Percentiles rank a stretch among this genome's conserved stretches.
Conservation (phyloP, 2,329 filamentous ascomycete genomes). For the Nothopassalora personata region DNA sequence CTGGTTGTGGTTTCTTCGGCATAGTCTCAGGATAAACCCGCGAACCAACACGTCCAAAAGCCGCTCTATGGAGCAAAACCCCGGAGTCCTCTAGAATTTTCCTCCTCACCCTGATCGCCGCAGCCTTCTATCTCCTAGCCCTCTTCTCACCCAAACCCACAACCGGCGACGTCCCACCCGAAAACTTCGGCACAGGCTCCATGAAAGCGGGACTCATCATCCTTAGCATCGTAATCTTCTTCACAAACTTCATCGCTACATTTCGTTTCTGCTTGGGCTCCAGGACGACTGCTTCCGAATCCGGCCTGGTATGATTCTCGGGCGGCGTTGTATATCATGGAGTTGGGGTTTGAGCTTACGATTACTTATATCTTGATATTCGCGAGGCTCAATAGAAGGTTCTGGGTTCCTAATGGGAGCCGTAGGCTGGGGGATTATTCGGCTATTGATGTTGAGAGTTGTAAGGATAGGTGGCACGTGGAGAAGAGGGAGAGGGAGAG, state of each 20-base stretch:
- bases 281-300: conserved; percentile 7
- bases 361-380: conserved; percentile 16
- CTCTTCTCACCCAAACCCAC: conserved; percentile 43
- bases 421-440: conserved; percentile 4
- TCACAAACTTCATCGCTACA: conserved; percentile 11
- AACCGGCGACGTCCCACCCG: not conserved
- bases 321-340: conserved; percentile 15
- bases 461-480: no score
- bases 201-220: conserved; percentile 13
- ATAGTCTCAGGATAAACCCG: conserved; percentile 14
- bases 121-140: conserved; percentile 56
- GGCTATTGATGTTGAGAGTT: no score
- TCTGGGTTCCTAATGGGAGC: conserved; percentile 18
- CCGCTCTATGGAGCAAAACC: conserved; percentile 34
- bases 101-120: conserved; percentile 56
- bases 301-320: conserved; percentile 18
- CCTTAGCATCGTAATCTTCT: conserved; percentile 10
- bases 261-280: conserved; percentile 14
- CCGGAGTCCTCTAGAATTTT: conserved; percentile 52
- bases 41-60: not conserved
- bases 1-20: conserved; percentile 12
- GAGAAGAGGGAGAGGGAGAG: no score
- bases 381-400: conserved; percentile 15
- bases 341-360: conserved; percentile 19
- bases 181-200: conserved; percentile 15